A percentile compares a stretch with the other conserved stretches of the same genome.
Conservation (phyloP, 1,139 yeast genomes). For the Suhomyces atakaporum region DNA sequence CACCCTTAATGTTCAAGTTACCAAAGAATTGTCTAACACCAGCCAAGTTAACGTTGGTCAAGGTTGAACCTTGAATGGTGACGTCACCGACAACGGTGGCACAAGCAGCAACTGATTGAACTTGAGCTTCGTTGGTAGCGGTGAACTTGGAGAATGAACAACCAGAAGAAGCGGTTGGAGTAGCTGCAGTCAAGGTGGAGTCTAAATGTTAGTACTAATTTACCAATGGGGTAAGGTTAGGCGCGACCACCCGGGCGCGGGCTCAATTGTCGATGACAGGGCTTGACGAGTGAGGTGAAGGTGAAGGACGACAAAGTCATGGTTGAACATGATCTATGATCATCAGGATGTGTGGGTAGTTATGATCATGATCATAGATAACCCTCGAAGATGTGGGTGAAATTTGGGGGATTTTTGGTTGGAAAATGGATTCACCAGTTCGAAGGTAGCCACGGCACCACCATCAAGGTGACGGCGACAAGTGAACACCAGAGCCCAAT, state of each 20-base stretch:
- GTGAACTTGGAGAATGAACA: constrained; percentile 60
- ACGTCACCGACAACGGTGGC: constrained; percentile 79
- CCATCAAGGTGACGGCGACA: too few species aligned
- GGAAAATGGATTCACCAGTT: too few species aligned
- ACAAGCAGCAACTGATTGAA: constrained; percentile 75
- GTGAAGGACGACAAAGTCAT: too few species aligned
- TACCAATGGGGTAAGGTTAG: constrained; percentile 1
- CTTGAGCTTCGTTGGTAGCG: constrained; percentile 75
- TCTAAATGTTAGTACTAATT: constrained; percentile 35
- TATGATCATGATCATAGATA: too few species aligned
- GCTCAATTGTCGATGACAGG: too few species aligned
- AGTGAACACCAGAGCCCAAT: too few species aligned
- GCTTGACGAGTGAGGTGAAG: too few species aligned
- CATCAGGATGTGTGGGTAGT: too few species aligned
- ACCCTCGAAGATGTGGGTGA: too few species aligned
- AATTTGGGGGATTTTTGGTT: too few species aligned
- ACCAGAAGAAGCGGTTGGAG: constrained; percentile 54
- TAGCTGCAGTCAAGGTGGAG: constrained; percentile 52
- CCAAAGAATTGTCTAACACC: constrained; percentile 73
- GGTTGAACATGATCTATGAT: too few species aligned
- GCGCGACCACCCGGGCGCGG: background rate
- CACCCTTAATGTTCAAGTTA: constrained; percentile 64
- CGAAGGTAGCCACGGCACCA: too few species aligned
- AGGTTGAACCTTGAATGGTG: constrained; percentile 58
- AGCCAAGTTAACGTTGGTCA: constrained; percentile 58